A percentile compares a stretch with the other conserved stretches of the same genome.
Evolutionary conservation across 1,284 basidiomycete species (phyloP).

Genomic region (Pseudozyma thailandica): DNA sequence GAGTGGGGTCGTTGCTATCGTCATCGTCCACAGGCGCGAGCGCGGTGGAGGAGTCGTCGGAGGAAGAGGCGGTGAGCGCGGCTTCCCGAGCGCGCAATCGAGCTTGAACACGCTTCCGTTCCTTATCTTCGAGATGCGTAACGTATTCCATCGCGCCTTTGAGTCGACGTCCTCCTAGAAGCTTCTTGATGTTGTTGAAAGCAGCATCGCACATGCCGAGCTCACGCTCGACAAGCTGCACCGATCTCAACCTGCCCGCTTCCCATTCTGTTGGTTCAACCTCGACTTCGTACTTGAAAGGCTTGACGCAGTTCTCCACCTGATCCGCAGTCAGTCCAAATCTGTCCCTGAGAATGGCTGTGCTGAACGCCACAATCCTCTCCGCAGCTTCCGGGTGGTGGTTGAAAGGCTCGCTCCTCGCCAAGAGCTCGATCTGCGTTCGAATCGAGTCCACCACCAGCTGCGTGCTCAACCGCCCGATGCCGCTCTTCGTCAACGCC

Average conservation of each 20-base stretch:
- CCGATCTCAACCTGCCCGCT: slow-evolving; percentile 78
- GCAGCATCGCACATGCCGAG: slow-evolving; percentile 84
- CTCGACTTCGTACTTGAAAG: slow-evolving; percentile 92
- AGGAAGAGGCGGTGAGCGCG: slow-evolving; percentile 6
- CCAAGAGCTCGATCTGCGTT: slow-evolving; percentile 84
- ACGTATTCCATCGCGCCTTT: slow-evolving; percentile 84
- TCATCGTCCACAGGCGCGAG: slow-evolving; percentile 22
- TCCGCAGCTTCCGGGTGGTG: slow-evolving; percentile 88
- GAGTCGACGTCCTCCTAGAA: slow-evolving; percentile 85
- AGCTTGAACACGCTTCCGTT: slow-evolving; percentile 74
- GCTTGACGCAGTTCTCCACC: slow-evolving; percentile 99
- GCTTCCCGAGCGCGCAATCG: slow-evolving; percentile 56
- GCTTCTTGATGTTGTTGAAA: slow-evolving; percentile 82
- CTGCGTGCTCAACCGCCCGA: slow-evolving; percentile 92
- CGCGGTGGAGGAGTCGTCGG: not conserved
- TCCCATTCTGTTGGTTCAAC: slow-evolving; percentile 90
- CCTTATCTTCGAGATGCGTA: slow-evolving; percentile 81
- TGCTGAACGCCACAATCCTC: slow-evolving; percentile 88
- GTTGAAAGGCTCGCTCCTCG: slow-evolving; percentile 86
- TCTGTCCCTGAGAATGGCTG: slow-evolving; percentile 88
- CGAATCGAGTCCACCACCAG: slow-evolving; percentile 95
- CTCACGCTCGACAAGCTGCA: slow-evolving; percentile 85
- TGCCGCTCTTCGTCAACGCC: slow-evolving; percentile 91
- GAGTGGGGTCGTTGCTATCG: slow-evolving; percentile 70
- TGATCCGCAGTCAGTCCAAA: slow-evolving; percentile 94